Evolutionary conservation across 306 rosid species (phyloP), one percentile per base, ranked within the genome.

Genomic region (Biancaea sappan): DNA sequence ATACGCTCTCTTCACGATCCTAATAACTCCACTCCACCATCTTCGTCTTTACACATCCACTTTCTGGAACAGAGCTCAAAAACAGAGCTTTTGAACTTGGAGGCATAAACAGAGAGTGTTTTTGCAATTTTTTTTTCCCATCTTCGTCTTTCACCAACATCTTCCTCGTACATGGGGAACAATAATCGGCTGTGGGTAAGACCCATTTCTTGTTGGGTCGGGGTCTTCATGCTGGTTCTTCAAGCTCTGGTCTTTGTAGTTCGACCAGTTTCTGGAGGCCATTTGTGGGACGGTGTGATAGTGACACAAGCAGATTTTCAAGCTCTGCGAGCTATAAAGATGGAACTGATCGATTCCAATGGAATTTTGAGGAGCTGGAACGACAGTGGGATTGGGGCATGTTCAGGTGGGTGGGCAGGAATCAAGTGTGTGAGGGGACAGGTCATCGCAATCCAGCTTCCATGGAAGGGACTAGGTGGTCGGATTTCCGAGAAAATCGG

Each of bases 321-420:
- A 76, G 81, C 97, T 1, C 83, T 94, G 19, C 74, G 84, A 22
- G 97, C 96, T 53, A 59, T 94, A 52, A 91, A 92, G 76, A 64
- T 70, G 1, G 95, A 90, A 16, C 74, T 94, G 0, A 69, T 88
- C 11, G 97, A 94, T 66, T 66, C 52, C 28, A 92, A 43, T 32
- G 97, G 99, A 47, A 74, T 78, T 8, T 68, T 94, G 25, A 88
- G 82, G 25, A 92, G 89, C 88, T 94, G 99, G 97, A 94, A 91
- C 59, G 93, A 85, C 35, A 90, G 87, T 73, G 94, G 92, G 1
- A 1, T 70, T 41, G 96, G 93, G 72, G 92, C 89, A 58, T 94
- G 99, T 78, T 92, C 96, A 4, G 99, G 98, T 34, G 74, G 85
- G 6, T 94, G 99, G 99, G 86, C 68, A 22, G 99, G 99, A 48